Conservation (phyloP, 2,329 filamentous ascomycete genomes). For the Xylariaceae sp. region DNA sequence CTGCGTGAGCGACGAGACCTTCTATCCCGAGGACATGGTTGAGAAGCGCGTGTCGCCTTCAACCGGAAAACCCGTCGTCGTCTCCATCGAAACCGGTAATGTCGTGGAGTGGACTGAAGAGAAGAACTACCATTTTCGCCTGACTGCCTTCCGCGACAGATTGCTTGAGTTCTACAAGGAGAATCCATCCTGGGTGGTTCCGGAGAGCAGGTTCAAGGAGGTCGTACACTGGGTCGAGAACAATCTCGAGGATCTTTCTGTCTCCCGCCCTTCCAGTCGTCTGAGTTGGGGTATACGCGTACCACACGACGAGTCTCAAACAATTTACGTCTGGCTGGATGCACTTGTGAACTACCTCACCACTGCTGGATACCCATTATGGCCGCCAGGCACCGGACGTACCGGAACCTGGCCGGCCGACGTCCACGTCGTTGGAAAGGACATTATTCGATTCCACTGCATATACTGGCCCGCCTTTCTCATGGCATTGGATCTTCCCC, state of each 20-base stretch:
- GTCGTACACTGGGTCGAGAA: conserved; percentile 70
- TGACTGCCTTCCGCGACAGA: conserved; percentile 74
- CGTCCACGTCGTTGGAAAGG: conserved; percentile 90
- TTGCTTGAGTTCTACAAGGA: conserved; percentile 73
- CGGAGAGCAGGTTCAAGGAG: conserved; percentile 66
- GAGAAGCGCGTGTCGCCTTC: conserved; percentile 69
- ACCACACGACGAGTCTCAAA: conserved; percentile 77
- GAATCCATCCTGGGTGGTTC: conserved; percentile 74
- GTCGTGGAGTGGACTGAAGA: conserved; percentile 94
- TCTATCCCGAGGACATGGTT: conserved; percentile 75
- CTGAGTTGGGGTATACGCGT: conserved; percentile 86
- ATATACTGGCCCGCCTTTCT: conserved; percentile 98
- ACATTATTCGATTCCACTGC: conserved; percentile 93
- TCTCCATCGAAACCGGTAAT: conserved; percentile 79
- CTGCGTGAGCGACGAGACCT: conserved; percentile 92
- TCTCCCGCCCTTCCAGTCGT: conserved; percentile 74
- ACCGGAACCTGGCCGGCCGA: conserved; percentile 80
- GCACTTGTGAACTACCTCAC: conserved; percentile 92
- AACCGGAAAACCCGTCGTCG: conserved; percentile 78
- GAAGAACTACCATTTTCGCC: conserved; percentile 87
- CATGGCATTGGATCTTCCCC: conserved; percentile 75
- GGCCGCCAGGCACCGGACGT: conserved; percentile 59
- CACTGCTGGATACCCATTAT: conserved; percentile 74
- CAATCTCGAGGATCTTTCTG: conserved; percentile 79
- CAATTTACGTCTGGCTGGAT: conserved; percentile 97